Evolutionary conservation across 2,329 filamentous ascomycete genomes (phyloP).

Genomic region (Clonostachys byssicola): DNA sequence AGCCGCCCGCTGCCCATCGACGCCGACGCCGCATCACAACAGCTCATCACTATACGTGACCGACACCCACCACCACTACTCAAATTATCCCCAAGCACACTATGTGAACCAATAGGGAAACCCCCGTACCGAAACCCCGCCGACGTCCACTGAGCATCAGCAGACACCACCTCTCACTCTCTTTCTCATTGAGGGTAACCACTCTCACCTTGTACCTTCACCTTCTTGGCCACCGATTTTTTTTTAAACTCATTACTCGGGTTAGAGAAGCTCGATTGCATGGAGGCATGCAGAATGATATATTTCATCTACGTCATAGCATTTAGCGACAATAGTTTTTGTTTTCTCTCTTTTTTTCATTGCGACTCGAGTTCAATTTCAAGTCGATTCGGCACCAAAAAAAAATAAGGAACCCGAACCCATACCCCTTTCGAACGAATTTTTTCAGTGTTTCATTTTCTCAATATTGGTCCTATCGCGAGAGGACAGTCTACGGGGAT

Average conservation of each 20-base stretch:
- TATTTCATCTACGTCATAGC: slow-evolving; percentile 33
- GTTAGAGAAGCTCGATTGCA: slow-evolving; percentile 8
- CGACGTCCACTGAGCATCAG: no score
- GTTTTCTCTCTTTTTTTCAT: background rate
- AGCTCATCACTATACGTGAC: background rate
- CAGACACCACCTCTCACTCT: no score
- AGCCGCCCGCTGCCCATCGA: slow-evolving; percentile 56
- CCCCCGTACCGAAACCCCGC: background rate
- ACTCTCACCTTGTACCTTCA: no score
- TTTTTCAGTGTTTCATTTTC: background rate
- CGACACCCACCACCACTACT: slow-evolving; percentile 15
- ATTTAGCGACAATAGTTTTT: slow-evolving; percentile 34
- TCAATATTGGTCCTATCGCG: background rate
- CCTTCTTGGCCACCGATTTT: no score
- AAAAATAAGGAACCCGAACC: slow-evolving; percentile 1
- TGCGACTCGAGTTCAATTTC: background rate
- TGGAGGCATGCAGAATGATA: slow-evolving; percentile 21
- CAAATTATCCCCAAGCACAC: slow-evolving; percentile 22
- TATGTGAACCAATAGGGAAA: slow-evolving; percentile 6
- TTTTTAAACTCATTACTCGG: background rate
- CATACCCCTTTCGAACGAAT: slow-evolving; percentile 2
- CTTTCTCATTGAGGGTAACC: no score
- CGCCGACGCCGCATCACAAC: slow-evolving; percentile 45
- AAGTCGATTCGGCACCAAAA: slow-evolving; percentile 6
- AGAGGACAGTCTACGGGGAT: background rate